Evolutionary conservation across 352 stramenopile genomes (phyloP).

Genomic region (Phytopythium vexans): DNA sequence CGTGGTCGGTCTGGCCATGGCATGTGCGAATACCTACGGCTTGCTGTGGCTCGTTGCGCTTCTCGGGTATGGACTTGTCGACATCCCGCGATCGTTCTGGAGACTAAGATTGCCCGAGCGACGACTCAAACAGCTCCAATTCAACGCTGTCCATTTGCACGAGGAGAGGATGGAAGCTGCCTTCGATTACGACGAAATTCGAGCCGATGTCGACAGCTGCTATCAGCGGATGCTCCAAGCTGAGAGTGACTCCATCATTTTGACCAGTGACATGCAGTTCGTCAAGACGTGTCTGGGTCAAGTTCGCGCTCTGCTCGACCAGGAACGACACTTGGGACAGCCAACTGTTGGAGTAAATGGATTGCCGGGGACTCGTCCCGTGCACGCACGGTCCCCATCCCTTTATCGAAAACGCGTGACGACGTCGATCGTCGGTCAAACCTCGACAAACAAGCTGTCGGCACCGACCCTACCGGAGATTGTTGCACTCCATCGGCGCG

Average conservation of each 20-base stretch:
- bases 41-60: conserved; percentile 57
- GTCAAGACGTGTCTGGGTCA: conserved; percentile 43
- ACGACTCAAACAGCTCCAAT: conserved; percentile 43
- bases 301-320: conserved; percentile 29
- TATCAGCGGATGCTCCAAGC: conserved; percentile 50
- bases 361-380: neutral
- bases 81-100: conserved; percentile 56
- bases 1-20: conserved; percentile 53
- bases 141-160: conserved; percentile 55
- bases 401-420: neutral
- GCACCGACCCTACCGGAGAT: conserved; percentile 40
- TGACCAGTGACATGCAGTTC: conserved; percentile 66
- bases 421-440: neutral
- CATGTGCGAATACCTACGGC: conserved; percentile 63
- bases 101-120: conserved; percentile 27
- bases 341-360: neutral
- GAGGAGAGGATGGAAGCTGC: conserved; percentile 62
- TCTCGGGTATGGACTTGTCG: conserved; percentile 59
- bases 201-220: conserved; percentile 24
- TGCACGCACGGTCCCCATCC: too few species aligned
- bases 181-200: conserved; percentile 58
- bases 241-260: conserved; percentile 56
- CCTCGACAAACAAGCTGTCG: neutral
- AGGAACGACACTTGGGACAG: conserved; percentile 9
- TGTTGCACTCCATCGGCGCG: conserved; percentile 47